Percentiles rank a stretch among this genome's conserved stretches.
Conservation (phyloP, 225 moss, liverwort and hornwort species). For the Bryoerythrophyllum caledonicum region DNA sequence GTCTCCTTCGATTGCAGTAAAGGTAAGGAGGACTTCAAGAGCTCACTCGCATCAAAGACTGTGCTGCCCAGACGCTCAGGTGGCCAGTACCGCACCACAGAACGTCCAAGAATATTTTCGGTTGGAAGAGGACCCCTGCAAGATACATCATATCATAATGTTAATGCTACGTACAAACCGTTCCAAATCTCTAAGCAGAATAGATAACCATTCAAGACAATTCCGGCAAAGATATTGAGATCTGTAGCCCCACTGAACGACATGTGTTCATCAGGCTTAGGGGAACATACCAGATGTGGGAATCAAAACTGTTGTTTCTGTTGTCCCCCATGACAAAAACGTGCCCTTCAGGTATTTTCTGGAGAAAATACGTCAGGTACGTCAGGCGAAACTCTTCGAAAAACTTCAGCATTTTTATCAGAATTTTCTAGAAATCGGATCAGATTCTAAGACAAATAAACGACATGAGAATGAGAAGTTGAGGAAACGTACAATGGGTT, state of each 20-base stretch:
- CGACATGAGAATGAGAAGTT: background rate
- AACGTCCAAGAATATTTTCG: conserved; percentile 65
- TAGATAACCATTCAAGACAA: background rate
- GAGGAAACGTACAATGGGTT: conserved; percentile 45
- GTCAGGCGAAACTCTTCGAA: conserved; percentile 1
- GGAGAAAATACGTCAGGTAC: background rate
- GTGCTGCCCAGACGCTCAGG: conserved; percentile 72
- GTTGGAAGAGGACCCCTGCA: conserved; percentile 71
- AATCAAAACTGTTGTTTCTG: conserved; percentile 69
- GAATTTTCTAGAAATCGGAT: background rate
- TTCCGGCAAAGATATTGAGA: background rate
- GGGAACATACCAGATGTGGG: conserved; percentile 58
- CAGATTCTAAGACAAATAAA: background rate
- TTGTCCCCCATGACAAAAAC: conserved; percentile 79
- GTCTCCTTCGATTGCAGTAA: conserved; percentile 54
- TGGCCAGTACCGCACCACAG: conserved; percentile 70
- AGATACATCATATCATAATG: background rate
- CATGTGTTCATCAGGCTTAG: background rate
- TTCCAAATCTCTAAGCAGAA: background rate
- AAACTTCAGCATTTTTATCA: background rate
- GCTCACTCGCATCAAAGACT: conserved; percentile 61
- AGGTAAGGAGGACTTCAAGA: conserved; percentile 51
- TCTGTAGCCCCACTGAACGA: background rate
- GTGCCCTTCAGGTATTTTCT: conserved; percentile 64
- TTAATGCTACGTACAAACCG: conserved; percentile 2